phyloP scores from a whole-genome alignment of 768 basidiomycete species.

The Lactarius quietus region DNA sequence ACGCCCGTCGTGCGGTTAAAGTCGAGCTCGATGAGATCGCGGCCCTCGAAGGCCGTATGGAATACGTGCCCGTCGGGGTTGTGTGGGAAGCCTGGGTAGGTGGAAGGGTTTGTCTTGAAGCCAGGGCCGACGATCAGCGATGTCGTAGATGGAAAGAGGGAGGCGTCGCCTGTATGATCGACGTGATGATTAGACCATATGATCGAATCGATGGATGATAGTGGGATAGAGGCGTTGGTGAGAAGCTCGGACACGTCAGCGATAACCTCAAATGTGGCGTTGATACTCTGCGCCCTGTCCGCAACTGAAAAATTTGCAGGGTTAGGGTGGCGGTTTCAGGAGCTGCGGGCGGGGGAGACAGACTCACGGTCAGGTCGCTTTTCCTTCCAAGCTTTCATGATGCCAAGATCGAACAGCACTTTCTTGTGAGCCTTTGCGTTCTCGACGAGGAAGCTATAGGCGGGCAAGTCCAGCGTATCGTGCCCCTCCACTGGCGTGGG shows the following conservation, averaged over 20 bases:
- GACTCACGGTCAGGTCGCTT: background rate
- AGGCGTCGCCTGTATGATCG: background rate
- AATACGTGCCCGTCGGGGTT: background rate
- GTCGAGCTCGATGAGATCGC: background rate
- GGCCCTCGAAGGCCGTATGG: background rate
- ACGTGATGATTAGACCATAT: background rate
- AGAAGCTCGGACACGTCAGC: background rate
- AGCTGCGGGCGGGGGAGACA: background rate
- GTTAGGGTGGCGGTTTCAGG: no score
- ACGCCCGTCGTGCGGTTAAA: background rate
- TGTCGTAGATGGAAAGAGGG: background rate
- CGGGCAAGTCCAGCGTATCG: background rate
- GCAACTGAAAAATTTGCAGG: background rate
- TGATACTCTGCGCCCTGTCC: background rate
- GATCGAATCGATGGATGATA: slow-evolving; percentile 3
- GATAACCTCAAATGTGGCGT: background rate
- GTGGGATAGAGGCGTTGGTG: background rate
- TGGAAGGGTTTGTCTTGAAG: background rate
- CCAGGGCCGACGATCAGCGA: slow-evolving; percentile 1
- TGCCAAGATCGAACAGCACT: background rate
- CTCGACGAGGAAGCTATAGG: slow-evolving; percentile 1
- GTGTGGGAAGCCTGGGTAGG: background rate
- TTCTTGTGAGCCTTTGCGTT: background rate
- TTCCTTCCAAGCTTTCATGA: background rate
- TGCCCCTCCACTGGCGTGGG: background rate